phyloP scores from a whole-genome alignment of 2,329 filamentous ascomycete species.

The Daldinia sp. region DNA sequence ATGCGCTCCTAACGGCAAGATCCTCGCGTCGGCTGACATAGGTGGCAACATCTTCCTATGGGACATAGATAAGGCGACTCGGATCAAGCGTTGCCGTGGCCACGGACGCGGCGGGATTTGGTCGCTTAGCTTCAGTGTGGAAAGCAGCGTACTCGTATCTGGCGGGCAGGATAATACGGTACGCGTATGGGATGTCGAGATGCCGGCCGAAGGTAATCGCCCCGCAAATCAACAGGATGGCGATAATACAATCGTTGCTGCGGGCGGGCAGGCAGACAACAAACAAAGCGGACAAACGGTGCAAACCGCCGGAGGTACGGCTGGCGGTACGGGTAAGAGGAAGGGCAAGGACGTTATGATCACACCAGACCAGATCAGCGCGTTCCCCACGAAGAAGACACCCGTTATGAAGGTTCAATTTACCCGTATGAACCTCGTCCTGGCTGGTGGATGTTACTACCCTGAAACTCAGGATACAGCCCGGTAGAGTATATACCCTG shows the following conservation, averaged over 20 bases:
- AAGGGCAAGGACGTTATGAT: constrained; percentile 90
- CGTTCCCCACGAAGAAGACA: constrained; percentile 95
- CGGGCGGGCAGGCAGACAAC: constrained; percentile 53
- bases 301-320: constrained; percentile 45
- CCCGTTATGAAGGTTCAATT: constrained; percentile 93
- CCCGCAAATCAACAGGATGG: constrained; percentile 50
- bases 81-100: constrained; percentile 91
- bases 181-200: constrained; percentile 88
- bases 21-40: constrained; percentile 89
- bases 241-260: constrained; percentile 53
- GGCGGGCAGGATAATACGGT: constrained; percentile 93
- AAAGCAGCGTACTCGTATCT: constrained; percentile 89
- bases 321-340: constrained; percentile 64
- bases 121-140: constrained; percentile 91
- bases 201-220: constrained; percentile 68
- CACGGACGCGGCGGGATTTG: constrained; percentile 94
- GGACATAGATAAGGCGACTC: constrained; percentile 86
- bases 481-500: constrained; percentile 10
- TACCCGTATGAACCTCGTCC: constrained; percentile 91
- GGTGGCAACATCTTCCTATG: constrained; percentile 92
- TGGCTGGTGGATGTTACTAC: constrained; percentile 80
- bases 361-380: constrained; percentile 91
- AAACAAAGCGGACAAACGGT: constrained; percentile 45
- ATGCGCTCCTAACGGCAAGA: constrained; percentile 86
- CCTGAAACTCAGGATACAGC: constrained; percentile 52